These are phyloP conservation scores for Ciborinia camelliae DNA, from an alignment of 2,329 filamentous ascomycete species.

Conservation along the genomic window DNA sequence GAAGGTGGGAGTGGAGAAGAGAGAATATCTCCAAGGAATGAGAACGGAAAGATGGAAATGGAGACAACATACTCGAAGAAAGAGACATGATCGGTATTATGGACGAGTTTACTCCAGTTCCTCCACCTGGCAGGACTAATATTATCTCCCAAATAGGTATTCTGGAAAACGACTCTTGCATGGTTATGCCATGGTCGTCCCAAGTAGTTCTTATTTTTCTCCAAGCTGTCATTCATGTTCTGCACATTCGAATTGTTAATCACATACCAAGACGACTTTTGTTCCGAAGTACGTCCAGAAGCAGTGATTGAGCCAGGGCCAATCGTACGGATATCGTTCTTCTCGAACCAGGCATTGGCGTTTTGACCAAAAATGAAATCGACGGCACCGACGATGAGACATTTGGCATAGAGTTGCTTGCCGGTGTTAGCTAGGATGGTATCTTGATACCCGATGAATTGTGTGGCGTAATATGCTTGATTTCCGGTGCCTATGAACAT, in stretches of 20 bases:
- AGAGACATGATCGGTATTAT: not conserved
- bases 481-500: constrained; percentile 49
- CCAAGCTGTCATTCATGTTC: constrained; percentile 41
- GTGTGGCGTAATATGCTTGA: constrained; percentile 55
- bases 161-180: constrained; percentile 50
- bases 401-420: constrained; percentile 53
- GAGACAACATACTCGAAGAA: not conserved
- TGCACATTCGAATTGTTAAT: constrained; percentile 51
- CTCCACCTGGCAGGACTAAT: constrained; percentile 51
- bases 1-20: not conserved
- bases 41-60: not conserved
- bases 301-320: constrained; percentile 47
- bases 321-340: constrained; percentile 43
- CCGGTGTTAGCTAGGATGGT: constrained; percentile 50
- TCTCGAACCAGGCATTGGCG: constrained; percentile 51
- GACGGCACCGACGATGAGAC: constrained; percentile 54
- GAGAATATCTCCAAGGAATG: not conserved
- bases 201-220: constrained; percentile 45
- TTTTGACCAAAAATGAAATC: constrained; percentile 58
- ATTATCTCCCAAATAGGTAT: constrained; percentile 46
- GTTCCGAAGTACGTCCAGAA: constrained; percentile 40
- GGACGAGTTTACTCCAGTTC: constrained; percentile 43
- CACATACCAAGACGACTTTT: constrained; percentile 48
- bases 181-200: constrained; percentile 51
- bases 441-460: constrained; percentile 55